Conservation (phyloP, 2,329 filamentous ascomycete genomes). For the Fusarium sp. region DNA sequence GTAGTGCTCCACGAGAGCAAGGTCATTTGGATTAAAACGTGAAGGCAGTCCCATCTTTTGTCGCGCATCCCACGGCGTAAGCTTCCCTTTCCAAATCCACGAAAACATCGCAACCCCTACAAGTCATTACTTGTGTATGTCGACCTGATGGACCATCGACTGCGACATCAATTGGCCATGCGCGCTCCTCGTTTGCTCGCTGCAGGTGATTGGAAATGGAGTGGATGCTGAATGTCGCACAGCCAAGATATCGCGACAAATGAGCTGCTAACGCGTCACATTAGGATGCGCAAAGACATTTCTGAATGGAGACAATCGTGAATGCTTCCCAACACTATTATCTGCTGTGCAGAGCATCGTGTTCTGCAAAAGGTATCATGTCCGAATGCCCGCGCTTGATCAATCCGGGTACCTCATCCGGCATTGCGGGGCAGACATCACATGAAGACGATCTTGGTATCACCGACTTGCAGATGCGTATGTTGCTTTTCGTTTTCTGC, state of each 20-base stretch:
- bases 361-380: neutral
- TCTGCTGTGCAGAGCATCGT: neutral
- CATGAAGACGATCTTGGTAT: neutral
- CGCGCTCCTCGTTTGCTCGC: neutral
- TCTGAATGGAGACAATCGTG: accelerated
- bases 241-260: neutral
- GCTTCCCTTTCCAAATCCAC: neutral
- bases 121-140: neutral
- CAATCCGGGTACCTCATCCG: neutral
- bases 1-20: neutral
- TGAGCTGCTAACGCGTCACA: neutral
- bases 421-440: neutral
- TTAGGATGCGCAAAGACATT: neutral
- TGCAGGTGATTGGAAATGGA: neutral
- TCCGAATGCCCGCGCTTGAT: neutral
- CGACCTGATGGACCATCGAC: too few relatives aligned
- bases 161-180: neutral
- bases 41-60: neutral
- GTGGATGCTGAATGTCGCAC: neutral
- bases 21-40: neutral
- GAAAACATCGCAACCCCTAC: neutral
- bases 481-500: neutral
- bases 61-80: too few relatives aligned
- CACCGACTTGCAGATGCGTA: neutral
- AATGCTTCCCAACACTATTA: too few relatives aligned